Evolutionary conservation across 345 rosid species (phyloP).

Genomic region (Melaleuca alternifolia): DNA sequence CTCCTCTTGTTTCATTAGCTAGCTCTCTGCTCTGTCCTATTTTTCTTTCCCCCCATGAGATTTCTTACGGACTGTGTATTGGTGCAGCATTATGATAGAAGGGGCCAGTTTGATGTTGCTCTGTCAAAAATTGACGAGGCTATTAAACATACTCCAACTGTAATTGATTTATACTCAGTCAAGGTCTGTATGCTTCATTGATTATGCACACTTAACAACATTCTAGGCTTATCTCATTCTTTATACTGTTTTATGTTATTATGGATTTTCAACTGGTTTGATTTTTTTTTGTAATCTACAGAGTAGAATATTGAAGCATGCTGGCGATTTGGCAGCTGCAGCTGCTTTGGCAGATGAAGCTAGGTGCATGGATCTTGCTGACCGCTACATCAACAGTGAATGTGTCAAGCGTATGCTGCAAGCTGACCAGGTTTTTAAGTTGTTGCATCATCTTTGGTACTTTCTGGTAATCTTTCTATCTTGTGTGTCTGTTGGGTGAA

Average conservation of each 20-base stretch:
- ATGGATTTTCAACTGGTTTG: neutral
- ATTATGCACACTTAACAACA: neutral
- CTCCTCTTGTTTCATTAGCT: neutral
- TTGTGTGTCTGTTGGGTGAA: neutral
- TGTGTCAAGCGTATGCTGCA: conserved; percentile 97
- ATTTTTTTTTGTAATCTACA: conserved; percentile 19
- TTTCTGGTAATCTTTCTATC: neutral
- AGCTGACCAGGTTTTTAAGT: conserved; percentile 78
- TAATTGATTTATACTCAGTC: conserved; percentile 85
- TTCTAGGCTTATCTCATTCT: neutral
- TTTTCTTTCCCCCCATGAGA: neutral
- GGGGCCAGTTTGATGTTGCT: conserved; percentile 71
- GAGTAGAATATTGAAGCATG: conserved; percentile 98
- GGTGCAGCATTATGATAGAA: conserved; percentile 95
- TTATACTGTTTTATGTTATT: neutral
- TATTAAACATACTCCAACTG: conserved; percentile 90
- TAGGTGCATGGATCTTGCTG: conserved; percentile 98
- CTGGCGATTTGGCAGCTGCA: conserved; percentile 84
- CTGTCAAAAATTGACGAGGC: conserved; percentile 84
- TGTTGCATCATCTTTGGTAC: neutral
- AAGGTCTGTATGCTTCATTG: conserved; percentile 39
- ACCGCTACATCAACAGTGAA: conserved; percentile 90
- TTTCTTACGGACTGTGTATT: conserved; percentile 4
- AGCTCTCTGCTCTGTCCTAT: neutral
- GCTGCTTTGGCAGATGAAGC: conserved; percentile 99